Evolutionary conservation across 805 yeast genomes (phyloP).

Genomic region (Saccharomycopsis fermentans): DNA sequence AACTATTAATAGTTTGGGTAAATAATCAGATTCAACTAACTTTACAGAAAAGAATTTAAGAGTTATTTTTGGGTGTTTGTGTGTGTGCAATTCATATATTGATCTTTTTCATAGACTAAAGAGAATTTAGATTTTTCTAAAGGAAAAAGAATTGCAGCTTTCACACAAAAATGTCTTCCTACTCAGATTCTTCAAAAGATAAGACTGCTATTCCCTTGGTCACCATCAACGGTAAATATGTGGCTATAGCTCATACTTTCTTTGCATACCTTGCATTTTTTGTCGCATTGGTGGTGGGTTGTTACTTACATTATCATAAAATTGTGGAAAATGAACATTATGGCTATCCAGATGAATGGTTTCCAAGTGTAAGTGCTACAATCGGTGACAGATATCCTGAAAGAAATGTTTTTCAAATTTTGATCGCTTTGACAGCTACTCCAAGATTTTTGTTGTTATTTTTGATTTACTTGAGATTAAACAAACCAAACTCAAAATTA

Average conservation of each 20-base stretch:
- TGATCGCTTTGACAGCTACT: conserved; percentile 89
- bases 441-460: conserved; percentile 68
- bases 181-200: neutral
- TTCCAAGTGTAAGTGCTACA: conserved; percentile 93
- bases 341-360: conserved; percentile 98
- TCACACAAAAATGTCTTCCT: neutral
- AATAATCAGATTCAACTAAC: too few relatives aligned
- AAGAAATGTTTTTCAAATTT: conserved; percentile 79
- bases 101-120: neutral
- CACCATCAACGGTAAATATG: conserved; percentile 48
- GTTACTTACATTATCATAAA: conserved; percentile 69
- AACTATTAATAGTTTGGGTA: too few relatives aligned
- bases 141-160: neutral
- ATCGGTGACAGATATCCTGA: conserved; percentile 97
- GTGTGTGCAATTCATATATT: too few relatives aligned
- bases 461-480: conserved; percentile 41
- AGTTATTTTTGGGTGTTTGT: too few relatives aligned
- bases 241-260: conserved; percentile 63
- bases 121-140: neutral
- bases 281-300: conserved; percentile 66
- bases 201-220: conserved; percentile 3
- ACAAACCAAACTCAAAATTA: conserved; percentile 27
- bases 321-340: conserved; percentile 79
- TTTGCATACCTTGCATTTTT: conserved; percentile 69
- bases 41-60: too few relatives aligned